phyloP scores from a whole-genome alignment of 148 eudicot genomes.

The Diospyros kaki region DNA sequence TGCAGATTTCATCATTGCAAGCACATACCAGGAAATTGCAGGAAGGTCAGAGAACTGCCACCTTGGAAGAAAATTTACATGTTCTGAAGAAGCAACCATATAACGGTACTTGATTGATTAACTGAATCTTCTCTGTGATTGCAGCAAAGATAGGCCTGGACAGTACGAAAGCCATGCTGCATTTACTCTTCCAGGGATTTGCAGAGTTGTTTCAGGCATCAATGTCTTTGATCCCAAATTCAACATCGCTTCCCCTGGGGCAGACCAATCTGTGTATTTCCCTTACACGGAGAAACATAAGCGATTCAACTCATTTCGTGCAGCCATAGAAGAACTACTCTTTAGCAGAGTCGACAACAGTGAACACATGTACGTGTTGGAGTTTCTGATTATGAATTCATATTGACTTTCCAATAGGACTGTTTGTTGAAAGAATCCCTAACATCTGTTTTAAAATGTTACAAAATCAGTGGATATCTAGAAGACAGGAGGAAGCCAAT shows the following conservation, averaged over 20 bases:
- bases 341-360: slow-evolving; percentile 58
- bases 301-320: slow-evolving; percentile 62
- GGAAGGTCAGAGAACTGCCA: slow-evolving; percentile 56
- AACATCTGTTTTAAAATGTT: slow-evolving; percentile 1
- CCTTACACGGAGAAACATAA: slow-evolving; percentile 59
- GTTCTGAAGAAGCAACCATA: not conserved
- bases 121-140: slow-evolving; percentile 13
- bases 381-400: not conserved
- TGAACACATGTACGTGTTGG: slow-evolving; percentile 67
- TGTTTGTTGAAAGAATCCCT: not conserved
- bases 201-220: slow-evolving; percentile 85
- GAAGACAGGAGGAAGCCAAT: slow-evolving; percentile 80
- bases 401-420: too few species aligned
- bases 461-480: slow-evolving; percentile 62
- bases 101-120: not conserved
- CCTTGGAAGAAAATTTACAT: not conserved
- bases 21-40: slow-evolving; percentile 97
- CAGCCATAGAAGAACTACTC: slow-evolving; percentile 71
- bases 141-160: slow-evolving; percentile 94
- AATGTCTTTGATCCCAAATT: slow-evolving; percentile 89
- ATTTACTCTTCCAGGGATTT: slow-evolving; percentile 82
- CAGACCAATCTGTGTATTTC: slow-evolving; percentile 86
- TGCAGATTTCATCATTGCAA: slow-evolving; percentile 91
- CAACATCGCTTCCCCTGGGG: slow-evolving; percentile 95
- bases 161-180: slow-evolving; percentile 88